phyloP scores from a whole-genome alignment of 345 rosid species.

The Lagerstroemia speciosa region DNA sequence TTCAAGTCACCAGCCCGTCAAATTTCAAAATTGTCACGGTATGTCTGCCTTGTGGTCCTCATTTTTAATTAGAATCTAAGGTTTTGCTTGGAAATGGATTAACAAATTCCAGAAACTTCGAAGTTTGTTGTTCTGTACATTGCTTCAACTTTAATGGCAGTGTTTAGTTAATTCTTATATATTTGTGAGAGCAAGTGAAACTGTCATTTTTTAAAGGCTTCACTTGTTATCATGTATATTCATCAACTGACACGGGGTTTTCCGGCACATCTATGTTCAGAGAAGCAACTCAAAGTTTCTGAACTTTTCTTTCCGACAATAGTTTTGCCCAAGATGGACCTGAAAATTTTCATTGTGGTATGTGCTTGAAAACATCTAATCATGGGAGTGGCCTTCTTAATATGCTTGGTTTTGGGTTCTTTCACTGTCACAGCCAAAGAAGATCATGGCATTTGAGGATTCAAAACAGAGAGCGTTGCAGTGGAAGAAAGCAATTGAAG shows the following conservation, averaged over 20 bases:
- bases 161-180: neutral
- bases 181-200: too few relatives aligned
- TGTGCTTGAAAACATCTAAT: too few relatives aligned
- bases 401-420: neutral
- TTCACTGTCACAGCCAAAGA: slow-evolving; percentile 66
- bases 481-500: slow-evolving; percentile 93
- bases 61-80: neutral
- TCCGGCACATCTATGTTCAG: neutral
- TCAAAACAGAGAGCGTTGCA: slow-evolving; percentile 81
- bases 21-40: slow-evolving; percentile 93
- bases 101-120: neutral
- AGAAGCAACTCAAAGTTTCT: neutral
- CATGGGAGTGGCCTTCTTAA: too few relatives aligned
- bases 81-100: neutral
- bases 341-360: neutral
- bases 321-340: neutral
- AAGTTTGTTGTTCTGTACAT: neutral
- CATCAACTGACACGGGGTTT: neutral
- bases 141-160: neutral
- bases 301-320: neutral
- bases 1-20: slow-evolving; percentile 75
- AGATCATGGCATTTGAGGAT: slow-evolving; percentile 91
- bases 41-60: slow-evolving; percentile 12
- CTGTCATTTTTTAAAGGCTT: neutral
- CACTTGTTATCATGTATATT: too few relatives aligned